Percentiles rank a stretch among this genome's conserved stretches.
phyloP scores from a whole-genome alignment of 208 protist species.

The Lotmaria passim region DNA sequence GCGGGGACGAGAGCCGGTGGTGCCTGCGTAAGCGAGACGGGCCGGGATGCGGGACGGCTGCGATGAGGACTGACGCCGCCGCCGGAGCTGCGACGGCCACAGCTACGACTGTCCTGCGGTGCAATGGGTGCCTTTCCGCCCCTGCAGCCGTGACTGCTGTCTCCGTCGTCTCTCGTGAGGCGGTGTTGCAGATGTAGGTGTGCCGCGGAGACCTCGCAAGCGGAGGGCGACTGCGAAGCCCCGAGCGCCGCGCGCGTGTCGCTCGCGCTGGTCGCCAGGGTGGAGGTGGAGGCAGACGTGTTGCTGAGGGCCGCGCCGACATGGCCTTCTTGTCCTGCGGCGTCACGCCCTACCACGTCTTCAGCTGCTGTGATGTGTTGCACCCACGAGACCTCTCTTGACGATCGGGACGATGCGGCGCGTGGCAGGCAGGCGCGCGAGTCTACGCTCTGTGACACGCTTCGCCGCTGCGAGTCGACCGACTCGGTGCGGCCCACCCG shows the following conservation, averaged over 20 bases:
- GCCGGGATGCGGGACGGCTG: neutral
- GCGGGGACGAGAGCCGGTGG: neutral
- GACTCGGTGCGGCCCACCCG: neutral
- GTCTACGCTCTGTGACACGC: neutral
- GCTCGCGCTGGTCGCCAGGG: neutral
- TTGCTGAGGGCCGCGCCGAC: neutral
- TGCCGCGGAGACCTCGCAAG: neutral
- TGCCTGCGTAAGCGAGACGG: neutral
- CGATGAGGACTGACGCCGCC: neutral
- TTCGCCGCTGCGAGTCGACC: neutral
- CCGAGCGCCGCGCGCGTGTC: neutral
- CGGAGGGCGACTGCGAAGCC: neutral
- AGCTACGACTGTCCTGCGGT: neutral
- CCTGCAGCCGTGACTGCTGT: too few relatives aligned
- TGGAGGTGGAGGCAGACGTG: neutral
- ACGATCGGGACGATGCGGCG: neutral
- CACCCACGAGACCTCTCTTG: conserved; percentile 2
- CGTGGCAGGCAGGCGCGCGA: neutral
- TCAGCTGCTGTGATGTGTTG: neutral
- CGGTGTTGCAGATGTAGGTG: too few relatives aligned
- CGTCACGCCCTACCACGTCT: neutral
- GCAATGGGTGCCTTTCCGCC: too few relatives aligned
- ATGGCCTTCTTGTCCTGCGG: neutral
- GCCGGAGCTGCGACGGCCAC: too few relatives aligned
- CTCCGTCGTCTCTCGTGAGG: too few relatives aligned